Base-by-base conservation (phyloP, 2,329 filamentous ascomycete genomes). In the Rosellinia necatrix region DNA sequence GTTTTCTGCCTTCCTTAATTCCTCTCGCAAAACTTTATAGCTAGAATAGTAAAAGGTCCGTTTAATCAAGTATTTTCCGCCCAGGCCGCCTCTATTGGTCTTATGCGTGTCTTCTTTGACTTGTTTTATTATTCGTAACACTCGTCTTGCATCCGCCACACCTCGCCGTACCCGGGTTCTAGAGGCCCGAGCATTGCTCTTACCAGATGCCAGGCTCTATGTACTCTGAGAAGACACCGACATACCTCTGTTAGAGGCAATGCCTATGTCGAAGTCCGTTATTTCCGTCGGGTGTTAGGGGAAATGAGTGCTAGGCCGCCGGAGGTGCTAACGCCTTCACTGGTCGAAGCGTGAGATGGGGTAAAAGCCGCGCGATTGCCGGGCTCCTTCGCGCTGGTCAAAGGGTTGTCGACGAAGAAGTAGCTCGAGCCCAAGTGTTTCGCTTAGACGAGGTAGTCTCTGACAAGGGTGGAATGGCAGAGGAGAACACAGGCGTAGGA, bases 51-150 rank as follows among this genome's bases (percentile, higher is more conserved):
- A 41, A 22, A 56, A 34, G 3, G 34, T 56, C 4, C 53, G 46
- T 19, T 46, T 32, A 17, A 56, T 19, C 21, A 56, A 15, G 40
- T 46, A 50, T 17, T 56, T 56, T 1, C 53, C 53, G 4, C 25
- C 22, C 19, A 10, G 32, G 1, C 46, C 47, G 9, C 41, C 47
- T 12, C 50, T 56, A 10, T 46, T 47, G 22, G 34, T 25, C 15
- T 29, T 41, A 7, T 46, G 47, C 5, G 19, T 41, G 24, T 27
- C 19, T 1, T 50, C 21, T n/a, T 41, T 38, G 32, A 50, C 19
- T 29, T 50, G 53, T 34, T 46, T 30, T 50, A 56, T 50, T 17
- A 41, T 56, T 46, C 27, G 32, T 7, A 56, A 27, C 25, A 56
- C 53, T 34, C 53, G 32, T 15, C 13, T 40, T 13, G n/a, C 37